Evolutionary conservation across 176 grass and related monocot species (phyloP), one percentile per base, ranked within the genome.

Genomic region (Alopecurus myosuroides): DNA sequence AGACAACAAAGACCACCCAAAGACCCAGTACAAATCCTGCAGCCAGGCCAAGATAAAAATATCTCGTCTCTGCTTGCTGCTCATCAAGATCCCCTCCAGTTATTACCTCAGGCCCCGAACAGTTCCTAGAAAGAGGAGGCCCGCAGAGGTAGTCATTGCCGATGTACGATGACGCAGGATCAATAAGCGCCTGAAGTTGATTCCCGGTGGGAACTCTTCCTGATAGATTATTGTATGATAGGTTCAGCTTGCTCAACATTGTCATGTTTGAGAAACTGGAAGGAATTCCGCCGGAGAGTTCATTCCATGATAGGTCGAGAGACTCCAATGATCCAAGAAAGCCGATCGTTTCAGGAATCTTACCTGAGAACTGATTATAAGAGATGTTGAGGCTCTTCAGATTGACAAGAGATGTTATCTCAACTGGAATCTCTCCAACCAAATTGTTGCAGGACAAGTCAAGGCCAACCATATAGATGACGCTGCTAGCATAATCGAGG

Each of bases 391-490:
- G 57, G 25, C 13, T 61, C 57, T 61, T 61, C 57, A 61, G 57
- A 29, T 61, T 61, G 2, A 61, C 57, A 0, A 61, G 26, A 61
- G 25, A 61, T 29, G 25, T 15, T 29, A 61, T 13, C 28, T 61
- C 57, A 6, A 23, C 25, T 13, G 70, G 71, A 19, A 89, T 85
- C 46, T 81, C 76, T 36, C 88, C 82, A 3, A 29, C 46, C 36
- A 85, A 75, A 41, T 44, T 48, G 25, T 85, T 89, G 82, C 70
- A 25, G 13, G 82, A 85, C 9, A 81, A 74, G 25, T 88, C 86
- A 26, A 83, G 60, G 15, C 57, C 48, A 4, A 76, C 33, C 70
- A 87, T 74, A 62, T 56, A 67, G 22, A 0, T 2, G 1, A 67
- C 0, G 37, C 17, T 22, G 31, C 49, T 61, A 3, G 58, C 51